Evolutionary conservation across 1,284 basidiomycete genomes (phyloP), one percentile per base, ranked within the genome.

Genomic region (Phylloporus gajari): DNA sequence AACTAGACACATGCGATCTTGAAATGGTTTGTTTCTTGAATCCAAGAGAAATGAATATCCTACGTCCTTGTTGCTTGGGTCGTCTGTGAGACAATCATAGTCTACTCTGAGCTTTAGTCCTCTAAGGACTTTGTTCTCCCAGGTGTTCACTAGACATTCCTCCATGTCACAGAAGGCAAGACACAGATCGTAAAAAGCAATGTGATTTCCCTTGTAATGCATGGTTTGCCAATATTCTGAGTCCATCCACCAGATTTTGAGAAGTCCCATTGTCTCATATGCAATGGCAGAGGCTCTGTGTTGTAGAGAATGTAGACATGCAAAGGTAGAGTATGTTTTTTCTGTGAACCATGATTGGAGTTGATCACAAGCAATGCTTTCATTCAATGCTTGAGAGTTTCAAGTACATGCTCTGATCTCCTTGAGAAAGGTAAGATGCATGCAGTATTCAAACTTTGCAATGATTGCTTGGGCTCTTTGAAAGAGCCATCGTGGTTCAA

Each of bases 221-320:
- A 83, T 51, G 13, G 66, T 35, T 0, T 15, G 5, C 48, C 71
- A 79, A 0, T 30, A 27, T 1, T 72, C 64, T 0, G 35, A 66
- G 38, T 84, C 78, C 0, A 61, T 40, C 81, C 80, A 84, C 74
- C 74, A 81, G 13, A 82, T 72, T 1, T 32, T 21, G 0, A 83
- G 81, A 0, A 78, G 27, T 0, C 69, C 32, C 66, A 74, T 75
- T 0, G 73, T 78, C 0, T 70, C 19, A 3, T 68, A 75, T 0
- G 77, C 68, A 13, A 84, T 76, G 0, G 76, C 9, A 0, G 75
- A 73, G 0, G 82, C 80, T 23, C 70, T 66, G 40, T 82, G 82
- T 65, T 82, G 79, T 0, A 81, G 35, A 0, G 70, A 79, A 0
- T 58, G 58, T 0, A 84, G 53, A 0, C 40, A 27, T 8, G 73